Evolutionary conservation across 192 early-diverging fungal species (phyloP), one percentile per base, ranked within the genome.

Genomic region (Mortierella hygrophila): DNA sequence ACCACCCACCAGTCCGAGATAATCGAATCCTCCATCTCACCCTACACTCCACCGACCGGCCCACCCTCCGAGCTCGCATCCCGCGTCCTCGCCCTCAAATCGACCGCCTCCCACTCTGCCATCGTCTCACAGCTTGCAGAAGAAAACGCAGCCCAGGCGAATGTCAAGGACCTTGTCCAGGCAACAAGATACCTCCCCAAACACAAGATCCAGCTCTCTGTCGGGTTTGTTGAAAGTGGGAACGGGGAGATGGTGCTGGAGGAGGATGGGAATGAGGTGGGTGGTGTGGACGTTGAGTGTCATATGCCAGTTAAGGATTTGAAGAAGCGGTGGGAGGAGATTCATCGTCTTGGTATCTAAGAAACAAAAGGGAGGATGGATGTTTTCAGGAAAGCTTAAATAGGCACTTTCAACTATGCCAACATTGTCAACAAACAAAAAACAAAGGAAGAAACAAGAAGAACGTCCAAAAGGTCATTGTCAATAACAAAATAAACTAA

Each of bases 271-370:
- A n/a, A 54, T 38, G 63, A 70, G 65, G 38, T 75, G 2, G 79
- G 79, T 38, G 79, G 79, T 38, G 76, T 86, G 1, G 71, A 78
- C 52, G 60, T 74, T 29, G 84, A 81, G 55, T 76, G 77, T 16
- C 70, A 68, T 23, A 81, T 76, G 76, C 84, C 84, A 0, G 79
- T 86, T 15, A 70, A 75, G 63, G 84, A 81, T 71, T 68, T 86
- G 57, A 86, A 70, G 75, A 75, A 81, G 49, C 84, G 76, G 3
- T 86, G 79, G 84, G 84, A 86, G 54, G 79, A 77, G 47, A 80
- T 86, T n/a, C 72, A 75, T 29, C 75, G 84, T 1, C 26, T 74
- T 32, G 83, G 83, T 0, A 80, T 80, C 13, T 85, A 69, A 38
- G 26, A 2, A 18, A 23, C 11, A 10, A 9, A 13, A 9, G 6